phyloP scores from a whole-genome alignment of 805 yeast genomes.

The Candida odintsovae region DNA sequence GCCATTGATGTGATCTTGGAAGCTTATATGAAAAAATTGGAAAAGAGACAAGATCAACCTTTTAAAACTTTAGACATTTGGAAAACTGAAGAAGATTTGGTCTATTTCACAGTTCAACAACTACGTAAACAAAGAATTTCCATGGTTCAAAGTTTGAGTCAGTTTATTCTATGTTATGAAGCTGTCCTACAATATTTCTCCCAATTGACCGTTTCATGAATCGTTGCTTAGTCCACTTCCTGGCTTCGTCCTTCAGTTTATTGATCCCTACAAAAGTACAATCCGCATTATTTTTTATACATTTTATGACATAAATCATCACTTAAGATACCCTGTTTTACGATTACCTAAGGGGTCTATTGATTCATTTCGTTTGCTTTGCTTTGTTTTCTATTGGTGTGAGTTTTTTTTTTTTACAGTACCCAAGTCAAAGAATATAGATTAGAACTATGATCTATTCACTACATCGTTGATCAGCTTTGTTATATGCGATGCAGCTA shows the following conservation, averaged over 20 bases:
- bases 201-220: not conserved
- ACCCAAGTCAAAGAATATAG: not conserved
- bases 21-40: conserved; percentile 5
- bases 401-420: too few species aligned
- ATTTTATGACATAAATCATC: too few species aligned
- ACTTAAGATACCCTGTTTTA: not conserved
- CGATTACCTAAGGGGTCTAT: not conserved
- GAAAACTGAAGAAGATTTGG: conserved; percentile 39
- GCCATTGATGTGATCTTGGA: conserved; percentile 43
- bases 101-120: conserved; percentile 56
- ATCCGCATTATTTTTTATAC: too few species aligned
- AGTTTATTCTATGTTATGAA: conserved; percentile 71
- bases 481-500: not conserved
- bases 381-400: too few species aligned
- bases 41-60: conserved; percentile 3
- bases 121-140: conserved; percentile 72
- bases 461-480: not conserved
- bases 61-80: conserved; percentile 8
- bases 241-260: not conserved
- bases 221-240: not conserved
- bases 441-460: not conserved
- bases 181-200: conserved; percentile 28
- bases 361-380: too few species aligned
- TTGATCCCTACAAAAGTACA: not conserved
- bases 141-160: conserved; percentile 81